phyloP scores from a whole-genome alignment of 108 stramenopile species.

The Discostella stelligeroides region DNA sequence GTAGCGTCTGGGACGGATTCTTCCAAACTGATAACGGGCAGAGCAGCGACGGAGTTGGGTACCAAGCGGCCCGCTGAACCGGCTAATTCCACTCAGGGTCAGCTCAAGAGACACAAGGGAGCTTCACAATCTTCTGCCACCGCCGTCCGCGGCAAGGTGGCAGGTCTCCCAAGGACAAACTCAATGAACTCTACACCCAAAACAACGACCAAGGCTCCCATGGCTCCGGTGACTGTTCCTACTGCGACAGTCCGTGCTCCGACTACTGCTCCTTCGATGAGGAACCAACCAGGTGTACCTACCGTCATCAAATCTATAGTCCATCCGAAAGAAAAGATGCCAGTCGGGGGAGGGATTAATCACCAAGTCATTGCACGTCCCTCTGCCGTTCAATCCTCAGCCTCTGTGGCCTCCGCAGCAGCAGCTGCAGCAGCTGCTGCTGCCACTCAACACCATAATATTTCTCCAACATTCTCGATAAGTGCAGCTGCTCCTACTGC shows the following conservation, averaged over 20 bases:
- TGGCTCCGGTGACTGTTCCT: slow-evolving; percentile 14
- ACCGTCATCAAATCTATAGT: slow-evolving; percentile 7
- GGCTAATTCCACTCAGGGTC: slow-evolving; percentile 11
- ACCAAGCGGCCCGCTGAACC: slow-evolving; percentile 11
- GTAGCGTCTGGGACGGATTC: not conserved
- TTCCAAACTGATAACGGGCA: not conserved
- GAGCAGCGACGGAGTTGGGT: slow-evolving; percentile 5
- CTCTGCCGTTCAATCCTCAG: slow-evolving; percentile 17
- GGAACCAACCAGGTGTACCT: slow-evolving; percentile 1
- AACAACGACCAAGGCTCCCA: not conserved
- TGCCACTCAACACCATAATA: not conserved
- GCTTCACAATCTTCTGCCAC: slow-evolving; percentile 13
- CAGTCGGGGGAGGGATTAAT: slow-evolving; percentile 31
- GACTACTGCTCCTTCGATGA: not conserved
- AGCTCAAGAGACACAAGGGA: slow-evolving; percentile 42
- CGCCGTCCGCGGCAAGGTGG: slow-evolving; percentile 21
- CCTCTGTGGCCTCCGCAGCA: slow-evolving; percentile 6
- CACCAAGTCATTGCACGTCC: slow-evolving; percentile 36
- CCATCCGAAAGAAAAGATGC: slow-evolving; percentile 23
- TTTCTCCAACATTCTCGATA: not conserved
- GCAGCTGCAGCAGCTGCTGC: not conserved
- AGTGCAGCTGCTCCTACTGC: too few relatives aligned
- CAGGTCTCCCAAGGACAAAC: slow-evolving; percentile 10
- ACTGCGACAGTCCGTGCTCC: slow-evolving; percentile 11
- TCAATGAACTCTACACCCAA: slow-evolving; percentile 2